Evolutionary conservation across 1,139 yeast genomes (phyloP).

Genomic region (Taphrina communis): DNA sequence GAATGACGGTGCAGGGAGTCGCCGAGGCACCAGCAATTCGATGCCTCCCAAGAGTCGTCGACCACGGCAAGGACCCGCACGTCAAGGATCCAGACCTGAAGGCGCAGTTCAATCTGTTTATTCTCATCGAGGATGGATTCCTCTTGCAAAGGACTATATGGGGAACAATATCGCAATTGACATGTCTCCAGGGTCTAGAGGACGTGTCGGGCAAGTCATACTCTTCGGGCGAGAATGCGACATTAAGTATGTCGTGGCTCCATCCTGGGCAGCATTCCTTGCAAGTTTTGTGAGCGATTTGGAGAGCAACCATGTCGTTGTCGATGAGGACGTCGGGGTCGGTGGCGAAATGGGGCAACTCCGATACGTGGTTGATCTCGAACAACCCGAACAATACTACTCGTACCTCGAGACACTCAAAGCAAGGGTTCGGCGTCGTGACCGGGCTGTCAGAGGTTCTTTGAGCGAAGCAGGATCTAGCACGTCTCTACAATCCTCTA

Average conservation of each 20-base stretch:
- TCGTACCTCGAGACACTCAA: conserved; percentile 33
- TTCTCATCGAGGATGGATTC: conserved; percentile 91
- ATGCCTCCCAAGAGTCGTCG: conserved; percentile 7
- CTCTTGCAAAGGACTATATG: conserved; percentile 80
- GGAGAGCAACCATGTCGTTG: conserved; percentile 74
- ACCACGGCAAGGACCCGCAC: conserved; percentile 12
- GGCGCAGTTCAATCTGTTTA: conserved; percentile 70
- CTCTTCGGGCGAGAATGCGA: conserved; percentile 90
- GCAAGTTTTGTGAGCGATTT: conserved; percentile 81
- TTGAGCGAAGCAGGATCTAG: conserved; percentile 20
- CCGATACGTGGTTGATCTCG: conserved; percentile 20
- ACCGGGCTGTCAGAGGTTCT: conserved; percentile 33
- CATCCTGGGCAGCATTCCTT: conserved; percentile 84
- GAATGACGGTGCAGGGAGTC: conserved; percentile 9
- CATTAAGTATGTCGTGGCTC: conserved; percentile 75
- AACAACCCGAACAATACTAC: conserved; percentile 15
- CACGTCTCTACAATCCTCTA: conserved; percentile 1
- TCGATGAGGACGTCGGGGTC: conserved; percentile 57
- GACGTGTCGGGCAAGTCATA: conserved; percentile 82
- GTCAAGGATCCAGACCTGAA: conserved; percentile 62
- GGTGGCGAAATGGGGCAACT: conserved; percentile 40
- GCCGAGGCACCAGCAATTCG: background rate
- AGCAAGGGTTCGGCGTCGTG: conserved; percentile 36
- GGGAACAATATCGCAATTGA: conserved; percentile 93
- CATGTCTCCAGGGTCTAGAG: conserved; percentile 78